Percentiles rank a stretch among this genome's conserved stretches.
Evolutionary conservation across 768 basidiomycete genomes (phyloP).

Genomic region (Leccinellum luteum): DNA sequence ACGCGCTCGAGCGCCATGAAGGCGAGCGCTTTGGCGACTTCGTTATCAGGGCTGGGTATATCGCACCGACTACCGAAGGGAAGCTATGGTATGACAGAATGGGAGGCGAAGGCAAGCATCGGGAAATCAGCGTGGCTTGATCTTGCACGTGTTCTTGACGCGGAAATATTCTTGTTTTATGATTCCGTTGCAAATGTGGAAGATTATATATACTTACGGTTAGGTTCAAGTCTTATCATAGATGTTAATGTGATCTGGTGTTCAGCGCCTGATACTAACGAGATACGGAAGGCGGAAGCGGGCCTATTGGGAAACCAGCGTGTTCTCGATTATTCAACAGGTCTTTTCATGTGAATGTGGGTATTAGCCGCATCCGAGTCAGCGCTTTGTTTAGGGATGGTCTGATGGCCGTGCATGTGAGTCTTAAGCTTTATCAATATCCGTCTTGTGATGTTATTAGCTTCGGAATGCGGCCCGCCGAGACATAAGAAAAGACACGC

Average conservation of each 20-base stretch:
- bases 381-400: too few species aligned
- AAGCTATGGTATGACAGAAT: conserved; percentile 83
- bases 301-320: too few species aligned
- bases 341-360: too few species aligned
- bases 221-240: neutral
- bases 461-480: neutral
- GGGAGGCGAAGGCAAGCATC: conserved; percentile 71
- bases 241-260: neutral
- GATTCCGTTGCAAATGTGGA: too few species aligned
- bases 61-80: conserved; percentile 80
- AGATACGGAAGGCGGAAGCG: too few species aligned
- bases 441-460: too few species aligned
- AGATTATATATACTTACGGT: neutral
- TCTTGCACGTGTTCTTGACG: neutral
- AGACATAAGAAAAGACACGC: neutral
- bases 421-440: too few species aligned
- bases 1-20: conserved; percentile 80
- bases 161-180: neutral
- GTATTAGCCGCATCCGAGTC: too few species aligned
- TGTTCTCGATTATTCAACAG: too few species aligned
- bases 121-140: conserved; percentile 29
- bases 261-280: neutral
- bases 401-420: too few species aligned
- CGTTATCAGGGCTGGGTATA: conserved; percentile 88
- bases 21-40: conserved; percentile 97